phyloP scores from a whole-genome alignment of 139 green algal genomes.

The Chlamydomonas applanata region DNA sequence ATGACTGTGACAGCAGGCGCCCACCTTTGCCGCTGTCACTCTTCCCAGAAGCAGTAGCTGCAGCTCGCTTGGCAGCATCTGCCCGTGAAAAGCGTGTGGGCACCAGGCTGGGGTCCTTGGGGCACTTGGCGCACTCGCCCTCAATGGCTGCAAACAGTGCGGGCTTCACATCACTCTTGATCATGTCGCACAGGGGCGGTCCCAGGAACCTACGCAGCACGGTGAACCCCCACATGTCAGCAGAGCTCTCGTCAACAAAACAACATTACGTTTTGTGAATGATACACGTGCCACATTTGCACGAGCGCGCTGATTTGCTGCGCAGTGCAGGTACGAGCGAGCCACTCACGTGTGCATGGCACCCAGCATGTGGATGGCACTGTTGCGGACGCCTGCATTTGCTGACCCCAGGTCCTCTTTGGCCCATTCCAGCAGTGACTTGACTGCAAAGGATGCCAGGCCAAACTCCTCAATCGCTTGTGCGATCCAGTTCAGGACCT shows the following conservation, averaged over 20 bases:
- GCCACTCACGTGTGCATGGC: slow-evolving; percentile 57
- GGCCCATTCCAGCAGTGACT: slow-evolving; percentile 71
- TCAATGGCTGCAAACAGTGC: slow-evolving; percentile 88
- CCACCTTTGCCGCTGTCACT: slow-evolving; percentile 2
- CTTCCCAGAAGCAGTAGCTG: not conserved
- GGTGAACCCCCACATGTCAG: not conserved
- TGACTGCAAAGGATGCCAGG: slow-evolving; percentile 60
- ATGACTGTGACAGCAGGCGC: not conserved
- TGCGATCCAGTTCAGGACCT: slow-evolving; percentile 82
- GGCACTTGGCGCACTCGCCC: slow-evolving; percentile 80
- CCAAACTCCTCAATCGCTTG: slow-evolving; percentile 87
- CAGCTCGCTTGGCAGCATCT: not conserved
- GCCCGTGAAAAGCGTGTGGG: slow-evolving; percentile 20
- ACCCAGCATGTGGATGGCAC: slow-evolving; percentile 66
- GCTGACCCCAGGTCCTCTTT: slow-evolving; percentile 76
- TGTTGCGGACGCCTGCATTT: slow-evolving; percentile 76
- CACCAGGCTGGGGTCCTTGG: slow-evolving; percentile 40
- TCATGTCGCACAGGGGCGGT: slow-evolving; percentile 47
- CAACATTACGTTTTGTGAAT: not conserved
- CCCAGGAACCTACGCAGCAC: slow-evolving; percentile 65
- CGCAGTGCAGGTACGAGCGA: too few relatives aligned
- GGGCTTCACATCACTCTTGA: slow-evolving; percentile 83
- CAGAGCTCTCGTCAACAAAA: not conserved
- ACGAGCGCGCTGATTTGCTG: not conserved
- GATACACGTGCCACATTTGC: too few relatives aligned